phyloP scores from a whole-genome alignment of 768 basidiomycete species.

The Boletus rubescentipes region DNA sequence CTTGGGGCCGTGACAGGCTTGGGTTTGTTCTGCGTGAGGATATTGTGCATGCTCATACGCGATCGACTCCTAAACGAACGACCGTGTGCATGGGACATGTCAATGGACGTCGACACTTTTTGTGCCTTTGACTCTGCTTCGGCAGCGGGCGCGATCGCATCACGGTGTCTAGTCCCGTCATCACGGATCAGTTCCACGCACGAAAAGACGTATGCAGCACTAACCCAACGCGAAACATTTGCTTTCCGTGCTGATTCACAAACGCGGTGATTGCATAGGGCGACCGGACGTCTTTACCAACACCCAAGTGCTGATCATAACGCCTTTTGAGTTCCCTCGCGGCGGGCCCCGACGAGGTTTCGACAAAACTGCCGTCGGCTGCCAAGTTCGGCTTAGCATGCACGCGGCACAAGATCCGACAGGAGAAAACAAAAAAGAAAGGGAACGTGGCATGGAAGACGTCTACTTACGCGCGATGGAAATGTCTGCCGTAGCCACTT shows the following conservation, averaged over 20 bases:
- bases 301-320: constrained; percentile 69
- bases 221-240: constrained; percentile 77
- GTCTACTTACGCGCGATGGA: constrained; percentile 54
- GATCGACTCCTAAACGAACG: constrained; percentile 51
- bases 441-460: constrained; percentile 7
- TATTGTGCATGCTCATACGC: constrained; percentile 67
- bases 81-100: constrained; percentile 36
- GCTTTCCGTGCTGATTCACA: constrained; percentile 76
- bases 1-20: constrained; percentile 31
- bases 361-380: constrained; percentile 77
- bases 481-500: constrained; percentile 56
- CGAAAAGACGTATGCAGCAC: constrained; percentile 26
- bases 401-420: constrained; percentile 8
- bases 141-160: constrained; percentile 58
- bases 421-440: not conserved
- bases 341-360: constrained; percentile 74
- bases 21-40: constrained; percentile 51
- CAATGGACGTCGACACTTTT: constrained; percentile 31
- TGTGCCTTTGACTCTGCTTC: constrained; percentile 45
- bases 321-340: constrained; percentile 75
- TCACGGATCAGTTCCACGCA: not conserved
- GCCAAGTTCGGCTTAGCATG: constrained; percentile 18
- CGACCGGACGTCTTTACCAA: constrained; percentile 64
- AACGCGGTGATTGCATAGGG: constrained; percentile 83
- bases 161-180: constrained; percentile 48